These are phyloP conservation scores for Neofusicoccum parvum DNA, from an alignment of 2,329 filamentous ascomycete genomes.

Conservation along the genomic window DNA sequence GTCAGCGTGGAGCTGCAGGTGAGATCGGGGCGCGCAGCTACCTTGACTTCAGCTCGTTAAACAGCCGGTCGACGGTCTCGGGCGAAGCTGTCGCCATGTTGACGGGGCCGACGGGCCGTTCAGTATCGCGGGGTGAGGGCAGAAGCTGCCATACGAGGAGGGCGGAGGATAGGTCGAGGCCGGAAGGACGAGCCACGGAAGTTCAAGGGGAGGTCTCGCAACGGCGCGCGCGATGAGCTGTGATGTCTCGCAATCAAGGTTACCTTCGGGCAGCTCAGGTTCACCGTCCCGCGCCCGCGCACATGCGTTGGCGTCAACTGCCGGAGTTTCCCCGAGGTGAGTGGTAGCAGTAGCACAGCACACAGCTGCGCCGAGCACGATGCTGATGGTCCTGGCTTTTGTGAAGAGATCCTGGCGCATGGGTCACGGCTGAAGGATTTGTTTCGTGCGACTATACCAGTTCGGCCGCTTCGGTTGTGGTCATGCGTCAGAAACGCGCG, in stretches of 20 bases:
- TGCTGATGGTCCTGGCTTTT: not conserved
- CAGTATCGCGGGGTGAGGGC: constrained; percentile 9
- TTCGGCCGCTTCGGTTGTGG: too few relatives aligned
- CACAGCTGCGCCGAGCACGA: not conserved
- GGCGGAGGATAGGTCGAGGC: not conserved
- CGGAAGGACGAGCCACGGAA: not conserved
- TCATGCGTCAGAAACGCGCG: not conserved
- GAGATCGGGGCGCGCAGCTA: constrained; percentile 31
- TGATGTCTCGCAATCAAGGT: constrained; percentile 7
- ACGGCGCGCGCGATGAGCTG: constrained; percentile 9
- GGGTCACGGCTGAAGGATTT: not conserved
- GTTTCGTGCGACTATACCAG: not conserved
- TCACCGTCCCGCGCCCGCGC: constrained; percentile 14
- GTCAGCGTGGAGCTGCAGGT: constrained; percentile 25
- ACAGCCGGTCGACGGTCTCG: constrained; percentile 53
- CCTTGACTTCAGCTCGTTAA: constrained; percentile 61
- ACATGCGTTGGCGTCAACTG: not conserved
- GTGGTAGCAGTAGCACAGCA: not conserved
- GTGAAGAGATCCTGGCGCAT: not conserved
- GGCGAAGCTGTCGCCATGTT: constrained; percentile 23
- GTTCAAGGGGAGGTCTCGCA: not conserved
- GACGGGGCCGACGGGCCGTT: constrained; percentile 21
- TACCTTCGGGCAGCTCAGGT: constrained; percentile 21
- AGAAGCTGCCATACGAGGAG: constrained; percentile 19
- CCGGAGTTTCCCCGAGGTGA: not conserved